Percentiles rank a stretch among this genome's conserved stretches.
Evolutionary conservation across 768 basidiomycete genomes (phyloP).

Genomic region (Macrocybe gigantea): DNA sequence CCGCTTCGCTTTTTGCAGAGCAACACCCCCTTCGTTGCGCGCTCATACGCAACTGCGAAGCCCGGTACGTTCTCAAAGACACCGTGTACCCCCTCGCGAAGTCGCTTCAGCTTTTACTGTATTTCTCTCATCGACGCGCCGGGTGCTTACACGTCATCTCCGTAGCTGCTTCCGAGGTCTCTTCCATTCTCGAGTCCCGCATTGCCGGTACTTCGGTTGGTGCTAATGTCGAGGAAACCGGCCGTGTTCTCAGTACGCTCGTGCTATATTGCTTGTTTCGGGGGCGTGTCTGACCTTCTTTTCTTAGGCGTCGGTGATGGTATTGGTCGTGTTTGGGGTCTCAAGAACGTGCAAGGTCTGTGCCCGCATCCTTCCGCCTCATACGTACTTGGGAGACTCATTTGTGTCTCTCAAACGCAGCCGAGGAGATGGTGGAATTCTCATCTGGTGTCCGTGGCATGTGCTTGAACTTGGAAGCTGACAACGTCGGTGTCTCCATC

Average conservation of each 20-base stretch:
- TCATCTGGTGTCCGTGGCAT: slow-evolving; percentile 99
- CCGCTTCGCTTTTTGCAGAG: slow-evolving; percentile 25
- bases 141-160: slow-evolving; percentile 27
- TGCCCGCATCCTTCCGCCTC: not conserved
- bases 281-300: slow-evolving; percentile 14
- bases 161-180: slow-evolving; percentile 96
- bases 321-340: slow-evolving; percentile 99
- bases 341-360: slow-evolving; percentile 94
- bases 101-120: not conserved
- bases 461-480: slow-evolving; percentile 99
- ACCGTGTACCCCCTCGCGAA: too few relatives aligned
- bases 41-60: slow-evolving; percentile 97
- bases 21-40: slow-evolving; percentile 51
- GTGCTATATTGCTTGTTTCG: not conserved
- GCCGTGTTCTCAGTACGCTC: slow-evolving; percentile 91
- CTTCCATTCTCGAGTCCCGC: slow-evolving; percentile 97
- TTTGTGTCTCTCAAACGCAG: slow-evolving; percentile 32
- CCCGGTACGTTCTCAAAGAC: slow-evolving; percentile 57
- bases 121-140: slow-evolving; percentile 11
- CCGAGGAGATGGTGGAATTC: slow-evolving; percentile 99
- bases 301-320: slow-evolving; percentile 94
- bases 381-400: not conserved
- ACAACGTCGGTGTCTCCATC: slow-evolving; percentile 99
- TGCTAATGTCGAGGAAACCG: slow-evolving; percentile 97
- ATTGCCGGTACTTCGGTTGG: slow-evolving; percentile 89